Evolutionary conservation across 2,329 filamentous ascomycete genomes (phyloP), one percentile per base, ranked within the genome.

Genomic region (Fusarium staphyleae): DNA sequence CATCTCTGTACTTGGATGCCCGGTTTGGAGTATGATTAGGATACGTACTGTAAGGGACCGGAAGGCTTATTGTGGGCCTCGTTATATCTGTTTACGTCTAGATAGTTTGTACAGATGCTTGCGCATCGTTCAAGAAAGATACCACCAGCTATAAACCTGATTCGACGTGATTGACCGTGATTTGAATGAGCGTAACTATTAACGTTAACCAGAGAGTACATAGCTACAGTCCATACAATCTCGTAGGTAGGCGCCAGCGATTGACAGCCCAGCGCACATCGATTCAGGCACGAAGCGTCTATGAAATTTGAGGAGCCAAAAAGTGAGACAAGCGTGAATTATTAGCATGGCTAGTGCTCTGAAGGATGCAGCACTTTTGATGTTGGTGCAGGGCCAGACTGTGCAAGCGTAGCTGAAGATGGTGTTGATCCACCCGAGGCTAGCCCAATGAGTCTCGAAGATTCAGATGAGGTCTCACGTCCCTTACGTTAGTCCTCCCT

Each of bases 11-110:
- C 42, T n/a, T n/a, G n/a, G n/a, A 58, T 55, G 40, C 52, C 50
- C 46, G 41, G 56, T 46, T 46, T 49, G 63, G 65, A 66, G 63
- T 66, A 22, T 51, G 55, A 39, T 60, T 59, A 40, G 42, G 47
- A 44, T n/a, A n/a, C n/a, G n/a, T 59, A 48, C 42, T 46, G 26
- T 32, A 43, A 29, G 40, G 47, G 37, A 35, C 28, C 48, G 22
- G 51, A 48, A 22, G 52, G 55, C 44, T 40, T 42, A 33, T 40
- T 45, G 35, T 36, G 36, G 32, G 19, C 44, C 40, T 53, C 47
- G 46, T 47, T 34, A 45, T 39, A 34, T 44, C 41, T 58, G 40
- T n/a, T 22, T 37, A 33, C 37, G 44, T 43, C 34, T 66, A 48
- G 65, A 65, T 62, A 48, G 39, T 63, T 33, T 45, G 52, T 42